Evolutionary conservation across 1,139 yeast genomes (phyloP).

Genomic region (Ogataea hybrid): DNA sequence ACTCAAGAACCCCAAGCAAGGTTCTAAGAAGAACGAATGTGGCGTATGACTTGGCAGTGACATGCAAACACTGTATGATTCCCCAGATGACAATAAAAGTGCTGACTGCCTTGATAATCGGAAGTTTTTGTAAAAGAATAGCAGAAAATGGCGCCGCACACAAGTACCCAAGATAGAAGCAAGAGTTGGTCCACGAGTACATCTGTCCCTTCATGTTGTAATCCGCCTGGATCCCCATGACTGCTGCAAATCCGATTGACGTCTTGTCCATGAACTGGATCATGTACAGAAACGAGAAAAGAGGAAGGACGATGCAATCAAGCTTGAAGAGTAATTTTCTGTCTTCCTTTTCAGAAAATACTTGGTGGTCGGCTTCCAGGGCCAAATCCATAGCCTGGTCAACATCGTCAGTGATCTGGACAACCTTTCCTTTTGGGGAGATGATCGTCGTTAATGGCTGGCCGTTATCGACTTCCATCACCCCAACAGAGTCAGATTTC

Average conservation of each 20-base stretch:
- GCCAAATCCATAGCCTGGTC: slow-evolving; percentile 37
- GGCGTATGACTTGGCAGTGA: slow-evolving; percentile 32
- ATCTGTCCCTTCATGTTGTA: slow-evolving; percentile 19
- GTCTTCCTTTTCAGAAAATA: slow-evolving; percentile 11
- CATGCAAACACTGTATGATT: slow-evolving; percentile 27
- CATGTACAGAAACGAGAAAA: slow-evolving; percentile 20
- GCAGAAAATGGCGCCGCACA: slow-evolving; percentile 29
- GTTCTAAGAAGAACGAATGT: slow-evolving; percentile 37
- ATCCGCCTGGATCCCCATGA: slow-evolving; percentile 22
- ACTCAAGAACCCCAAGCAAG: slow-evolving; percentile 35
- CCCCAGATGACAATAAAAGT: slow-evolving; percentile 22
- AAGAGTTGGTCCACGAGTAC: slow-evolving; percentile 49
- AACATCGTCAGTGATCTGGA: slow-evolving; percentile 39
- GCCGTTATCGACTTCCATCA: not conserved
- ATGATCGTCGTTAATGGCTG: slow-evolving; percentile 2
- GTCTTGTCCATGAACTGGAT: slow-evolving; percentile 26
- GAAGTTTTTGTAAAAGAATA: slow-evolving; percentile 18
- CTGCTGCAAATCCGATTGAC: slow-evolving; percentile 21
- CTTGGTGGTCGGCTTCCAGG: slow-evolving; percentile 16
- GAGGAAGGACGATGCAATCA: slow-evolving; percentile 16
- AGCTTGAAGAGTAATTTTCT: slow-evolving; percentile 17
- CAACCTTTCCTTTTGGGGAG: slow-evolving; percentile 32
- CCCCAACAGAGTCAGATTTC: not conserved
- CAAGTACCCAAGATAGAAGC: slow-evolving; percentile 54
- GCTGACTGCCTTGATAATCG: slow-evolving; percentile 18